phyloP scores from a whole-genome alignment of 495 filamentous ascomycete genomes.

The Immersiella caudata region DNA sequence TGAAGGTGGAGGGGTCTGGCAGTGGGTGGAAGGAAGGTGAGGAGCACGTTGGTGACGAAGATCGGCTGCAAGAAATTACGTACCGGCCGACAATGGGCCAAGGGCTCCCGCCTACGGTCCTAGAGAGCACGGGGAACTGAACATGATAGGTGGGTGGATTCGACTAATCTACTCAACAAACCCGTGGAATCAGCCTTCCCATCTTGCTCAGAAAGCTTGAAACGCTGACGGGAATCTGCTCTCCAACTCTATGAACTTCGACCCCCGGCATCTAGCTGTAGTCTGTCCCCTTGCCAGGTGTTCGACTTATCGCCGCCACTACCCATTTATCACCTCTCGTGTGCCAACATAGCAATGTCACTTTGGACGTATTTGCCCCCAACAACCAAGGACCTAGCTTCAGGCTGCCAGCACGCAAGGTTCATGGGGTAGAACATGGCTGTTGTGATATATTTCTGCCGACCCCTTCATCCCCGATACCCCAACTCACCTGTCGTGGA shows the following conservation, averaged over 20 bases:
- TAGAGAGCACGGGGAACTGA: constrained; percentile 24
- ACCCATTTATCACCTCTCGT: no score
- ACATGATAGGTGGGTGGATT: constrained; percentile 41
- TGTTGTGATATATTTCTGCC: no score
- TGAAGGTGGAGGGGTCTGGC: constrained; percentile 21
- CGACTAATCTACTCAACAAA: constrained; percentile 22
- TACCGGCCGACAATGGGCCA: constrained; percentile 35
- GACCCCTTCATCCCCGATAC: not conserved
- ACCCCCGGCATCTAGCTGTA: not conserved
- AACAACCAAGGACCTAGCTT: no score
- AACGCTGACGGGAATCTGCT: not conserved
- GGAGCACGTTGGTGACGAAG: constrained; percentile 28
- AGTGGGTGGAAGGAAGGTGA: constrained; percentile 28
- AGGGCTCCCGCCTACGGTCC: constrained; percentile 28
- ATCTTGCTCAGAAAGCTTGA: constrained; percentile 16
- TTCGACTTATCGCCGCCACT: no score
- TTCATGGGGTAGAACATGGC: no score
- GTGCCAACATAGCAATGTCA: not conserved
- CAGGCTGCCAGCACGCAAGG: no score
- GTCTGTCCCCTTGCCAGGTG: not conserved
- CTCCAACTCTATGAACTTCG: no score
- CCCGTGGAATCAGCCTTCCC: constrained; percentile 18
- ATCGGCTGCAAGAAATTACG: constrained; percentile 43
- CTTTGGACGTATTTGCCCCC: no score
- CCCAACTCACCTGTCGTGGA: not conserved